Evolutionary conservation across 2,329 filamentous ascomycete genomes (phyloP).

Genomic region (Rhinocladiella similis): DNA sequence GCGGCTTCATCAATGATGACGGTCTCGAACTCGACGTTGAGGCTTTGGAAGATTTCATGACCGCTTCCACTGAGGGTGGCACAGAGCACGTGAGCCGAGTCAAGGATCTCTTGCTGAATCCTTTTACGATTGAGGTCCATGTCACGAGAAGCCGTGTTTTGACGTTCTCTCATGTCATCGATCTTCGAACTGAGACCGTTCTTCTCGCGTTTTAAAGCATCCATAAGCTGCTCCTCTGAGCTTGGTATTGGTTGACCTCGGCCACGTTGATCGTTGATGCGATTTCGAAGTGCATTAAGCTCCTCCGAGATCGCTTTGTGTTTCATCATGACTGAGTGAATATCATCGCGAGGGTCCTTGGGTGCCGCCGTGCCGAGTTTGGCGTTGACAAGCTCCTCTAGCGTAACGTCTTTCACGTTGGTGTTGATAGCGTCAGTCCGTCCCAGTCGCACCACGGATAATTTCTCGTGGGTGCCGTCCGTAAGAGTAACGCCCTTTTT

Average conservation of each 20-base stretch:
- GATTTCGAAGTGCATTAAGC: conserved; percentile 68
- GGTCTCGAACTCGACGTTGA: conserved; percentile 96
- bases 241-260: conserved; percentile 45
- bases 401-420: conserved; percentile 83
- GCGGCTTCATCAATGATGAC: conserved; percentile 98
- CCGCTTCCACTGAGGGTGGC: conserved; percentile 93
- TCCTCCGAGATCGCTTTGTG: conserved; percentile 64
- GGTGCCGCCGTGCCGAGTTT: conserved; percentile 56
- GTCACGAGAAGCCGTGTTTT: conserved; percentile 77
- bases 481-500: conserved; percentile 81
- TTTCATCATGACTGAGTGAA: conserved; percentile 68
- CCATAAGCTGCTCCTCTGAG: conserved; percentile 71
- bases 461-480: conserved; percentile 68
- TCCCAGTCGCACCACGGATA: conserved; percentile 87
- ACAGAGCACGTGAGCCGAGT: conserved; percentile 88
- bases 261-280: conserved; percentile 67
- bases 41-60: conserved; percentile 93
- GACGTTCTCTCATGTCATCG: conserved; percentile 81
- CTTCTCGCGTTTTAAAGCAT: conserved; percentile 75
- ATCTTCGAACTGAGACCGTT: conserved; percentile 76
- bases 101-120: conserved; percentile 87
- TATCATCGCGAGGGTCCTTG: conserved; percentile 50
- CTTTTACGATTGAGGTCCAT: conserved; percentile 80
- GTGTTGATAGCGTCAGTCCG: conserved; percentile 89
- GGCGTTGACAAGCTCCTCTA: conserved; percentile 85